Evolutionary conservation across 2,329 filamentous ascomycete genomes (phyloP).

Genomic region (Calonectria hawksworthii): DNA sequence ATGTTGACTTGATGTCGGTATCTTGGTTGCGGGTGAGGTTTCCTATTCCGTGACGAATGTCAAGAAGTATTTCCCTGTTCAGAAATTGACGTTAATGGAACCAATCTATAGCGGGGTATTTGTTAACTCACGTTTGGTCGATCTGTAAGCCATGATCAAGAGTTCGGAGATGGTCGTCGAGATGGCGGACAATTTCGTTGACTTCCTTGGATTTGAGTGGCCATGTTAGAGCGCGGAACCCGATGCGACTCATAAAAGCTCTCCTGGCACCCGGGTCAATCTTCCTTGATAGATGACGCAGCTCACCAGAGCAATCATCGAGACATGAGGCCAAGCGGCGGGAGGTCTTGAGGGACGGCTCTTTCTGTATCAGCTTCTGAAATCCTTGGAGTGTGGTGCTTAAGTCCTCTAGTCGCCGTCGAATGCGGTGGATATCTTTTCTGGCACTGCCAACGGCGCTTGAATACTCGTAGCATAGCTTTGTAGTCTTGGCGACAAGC

Average conservation of each 20-base stretch:
- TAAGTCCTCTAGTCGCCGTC: constrained; percentile 11
- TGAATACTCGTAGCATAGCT: constrained; percentile 12
- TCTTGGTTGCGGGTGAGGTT: not conserved
- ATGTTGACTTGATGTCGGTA: not conserved
- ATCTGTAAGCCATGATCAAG: constrained; percentile 8
- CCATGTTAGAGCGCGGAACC: constrained; percentile 26
- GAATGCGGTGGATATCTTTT: constrained; percentile 21
- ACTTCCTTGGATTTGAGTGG: constrained; percentile 30
- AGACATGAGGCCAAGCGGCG: constrained; percentile 20
- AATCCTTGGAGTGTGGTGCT: constrained; percentile 11
- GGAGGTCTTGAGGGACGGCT: constrained; percentile 13
- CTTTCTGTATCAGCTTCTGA: constrained; percentile 11
- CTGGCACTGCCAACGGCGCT: constrained; percentile 15
- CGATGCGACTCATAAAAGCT: constrained; percentile 17
- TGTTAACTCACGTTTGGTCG: constrained; percentile 15
- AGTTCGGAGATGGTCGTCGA: constrained; percentile 7
- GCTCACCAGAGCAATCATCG: not conserved
- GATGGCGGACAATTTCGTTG: constrained; percentile 10
- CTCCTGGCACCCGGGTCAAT: not conserved
- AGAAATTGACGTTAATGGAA: not conserved
- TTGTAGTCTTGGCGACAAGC: constrained; percentile 3
- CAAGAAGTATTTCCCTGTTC: not conserved
- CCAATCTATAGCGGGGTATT: not conserved
- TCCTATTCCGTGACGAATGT: constrained; percentile 12
- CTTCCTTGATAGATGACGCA: constrained; percentile 13